Base-by-base conservation (phyloP, 352 stramenopile species). In the Globisporangium paddicum region DNA sequence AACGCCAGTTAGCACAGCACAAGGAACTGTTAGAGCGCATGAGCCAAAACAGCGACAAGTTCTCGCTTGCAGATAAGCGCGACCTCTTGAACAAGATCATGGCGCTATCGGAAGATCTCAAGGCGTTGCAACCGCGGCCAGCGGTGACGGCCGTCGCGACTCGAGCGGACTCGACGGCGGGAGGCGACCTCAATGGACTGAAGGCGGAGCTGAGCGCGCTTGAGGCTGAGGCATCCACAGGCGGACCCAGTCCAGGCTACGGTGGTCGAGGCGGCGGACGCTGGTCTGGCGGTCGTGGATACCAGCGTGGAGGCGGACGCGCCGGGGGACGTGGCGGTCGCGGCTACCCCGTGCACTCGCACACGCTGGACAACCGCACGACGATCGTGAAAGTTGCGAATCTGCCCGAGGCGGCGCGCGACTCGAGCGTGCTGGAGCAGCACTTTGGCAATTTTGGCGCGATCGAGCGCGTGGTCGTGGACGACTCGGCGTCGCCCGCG, bases 371-470 rank as follows among this genome's bases (percentile, higher is more conserved):
- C 62, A 93, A 93, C 61, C 86, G 86, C 48, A 93, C 86, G 19
- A 93, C 82, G 46, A 90, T 92, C 49, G 79, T 95, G 10, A 84
- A 88, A 51, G 73, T 95, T 45, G 75, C 67, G 28, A 87, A 90
- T 35, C 53, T 93, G 21, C 83, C 83, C 0, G 82, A 91, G 35
- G 86, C 88, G 34, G 79, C 82, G n/a, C 71, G 82, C 7, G 82
- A 93, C 52, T 64, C 79, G 19, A 82, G 82, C 30, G 86, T 91
- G 34, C 48, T 93, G 55, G 82, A 89, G 58, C 83, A 95, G 72
- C 86, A 95, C 50, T 95, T 95, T 71, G 81, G 79, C 59, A 86
- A 86, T 50, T 95, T 92, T 73, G 86, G 86, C n/a, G 69, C 72
- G 4, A 79, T 95, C 11, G 83, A 93, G 59, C 69, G 71, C 16